Conservation (phyloP, 1,139 yeast genomes). For the Scheffersomyces segobiensis region DNA sequence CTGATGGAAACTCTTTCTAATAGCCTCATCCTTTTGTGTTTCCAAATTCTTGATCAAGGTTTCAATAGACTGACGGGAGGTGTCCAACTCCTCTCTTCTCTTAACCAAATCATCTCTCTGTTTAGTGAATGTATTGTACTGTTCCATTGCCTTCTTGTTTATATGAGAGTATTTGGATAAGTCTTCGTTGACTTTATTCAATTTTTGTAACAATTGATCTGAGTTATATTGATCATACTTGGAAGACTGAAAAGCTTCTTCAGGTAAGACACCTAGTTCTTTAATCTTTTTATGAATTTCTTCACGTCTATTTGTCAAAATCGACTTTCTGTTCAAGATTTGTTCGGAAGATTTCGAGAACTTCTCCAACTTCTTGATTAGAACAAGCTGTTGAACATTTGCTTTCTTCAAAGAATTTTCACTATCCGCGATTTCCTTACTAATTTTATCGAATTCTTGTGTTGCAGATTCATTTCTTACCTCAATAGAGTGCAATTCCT, state of each 20-base stretch:
- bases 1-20: conserved; percentile 71
- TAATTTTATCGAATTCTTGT: conserved; percentile 25
- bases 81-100: conserved; percentile 69
- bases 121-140: conserved; percentile 69
- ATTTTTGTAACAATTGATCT: conserved; percentile 53
- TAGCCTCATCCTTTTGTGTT: conserved; percentile 80
- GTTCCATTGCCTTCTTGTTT: conserved; percentile 89
- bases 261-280: conserved; percentile 85
- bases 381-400: conserved; percentile 55
- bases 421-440: conserved; percentile 34
- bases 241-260: conserved; percentile 63
- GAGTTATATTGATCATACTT: conserved; percentile 48
- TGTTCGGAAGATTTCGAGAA: conserved; percentile 69
- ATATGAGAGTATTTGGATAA: conserved; percentile 72
- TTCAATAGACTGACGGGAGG: conserved; percentile 72
- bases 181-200: conserved; percentile 58
- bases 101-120: conserved; percentile 67
- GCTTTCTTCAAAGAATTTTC: conserved; percentile 48
- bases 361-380: conserved; percentile 59
- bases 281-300: conserved; percentile 74
- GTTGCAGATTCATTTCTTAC: conserved; percentile 15
- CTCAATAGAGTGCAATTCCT: conserved; percentile 25
- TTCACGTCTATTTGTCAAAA: conserved; percentile 62
- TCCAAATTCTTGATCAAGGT: conserved; percentile 71
- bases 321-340: conserved; percentile 61